Evolutionary conservation across 106 monocot genomes (phyloP), one percentile per base, ranked within the genome.

Genomic region (Dendrobium catenatum): DNA sequence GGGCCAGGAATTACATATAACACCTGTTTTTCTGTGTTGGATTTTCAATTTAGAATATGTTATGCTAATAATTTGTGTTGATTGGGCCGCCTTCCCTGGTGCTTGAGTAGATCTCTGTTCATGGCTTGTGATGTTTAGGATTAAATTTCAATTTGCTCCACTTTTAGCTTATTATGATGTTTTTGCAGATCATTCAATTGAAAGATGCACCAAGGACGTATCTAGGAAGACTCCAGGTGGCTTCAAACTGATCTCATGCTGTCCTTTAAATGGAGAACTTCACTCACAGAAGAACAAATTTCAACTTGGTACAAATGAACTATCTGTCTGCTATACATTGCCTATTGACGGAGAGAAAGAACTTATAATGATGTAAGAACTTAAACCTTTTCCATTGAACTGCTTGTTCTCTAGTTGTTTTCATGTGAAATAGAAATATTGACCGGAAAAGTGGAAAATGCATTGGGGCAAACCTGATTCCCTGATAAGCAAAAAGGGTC

Each of bases 121-220:
- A 22, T 27, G 27, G 19, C 26, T 24, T 26, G 43, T 26, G 24
- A 51, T 76, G 26, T 1, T 76, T 76, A 2, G 13, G 42, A 26
- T 24, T 76, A 19, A 22, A 48, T 24, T 76, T 76, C 49, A 9
- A 76, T 76, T 49, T 43, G 5, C 20, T 7, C 10, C 42, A 42
- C 74, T 42, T 74, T 13, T 20, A 74, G 70, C 33, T 74, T 33
- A 43, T 72, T 37, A 37, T 47, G 49, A 76, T 26, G 41, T 74
- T 49, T 76, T 49, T 11, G 20, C 76, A 76, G 76, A 76, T 49
- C 76, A 27, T 51, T 76, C 76, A 51, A 27, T 76, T 24, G 49
- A 27, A 48, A 49, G 3, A 51, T 24, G 46, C 27, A 15, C 49
- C 27, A 76, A 29, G 5, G 49, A 76, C 22, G 51, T 48, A 76